These are phyloP conservation scores for Podila epicladia DNA, from an alignment of 192 early-diverging fungal genomes.

Conservation along the genomic window DNA sequence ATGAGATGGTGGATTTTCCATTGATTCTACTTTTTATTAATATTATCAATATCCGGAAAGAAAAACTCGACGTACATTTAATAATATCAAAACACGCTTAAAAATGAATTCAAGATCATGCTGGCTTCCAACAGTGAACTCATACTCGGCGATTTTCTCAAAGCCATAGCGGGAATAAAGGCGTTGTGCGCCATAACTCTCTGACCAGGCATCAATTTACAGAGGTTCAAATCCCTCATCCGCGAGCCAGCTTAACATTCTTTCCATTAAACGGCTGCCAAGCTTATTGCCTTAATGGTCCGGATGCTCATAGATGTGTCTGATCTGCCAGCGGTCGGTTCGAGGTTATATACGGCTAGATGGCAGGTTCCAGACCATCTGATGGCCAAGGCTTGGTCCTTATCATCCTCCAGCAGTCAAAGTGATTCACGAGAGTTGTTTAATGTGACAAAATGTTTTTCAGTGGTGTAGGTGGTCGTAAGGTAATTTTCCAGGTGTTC, in stretches of 20 bases:
- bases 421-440: constrained; percentile 25
- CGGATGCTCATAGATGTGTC: constrained; percentile 31
- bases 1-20: no score
- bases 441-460: constrained; percentile 22
- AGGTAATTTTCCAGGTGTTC: constrained; percentile 27
- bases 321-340: constrained; percentile 36
- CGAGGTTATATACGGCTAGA: constrained; percentile 21
- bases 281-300: constrained; percentile 41
- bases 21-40: no score
- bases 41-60: no score
- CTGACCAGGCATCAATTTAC: constrained; percentile 44
- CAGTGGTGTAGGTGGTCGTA: constrained; percentile 24
- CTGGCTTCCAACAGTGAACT: constrained; percentile 18
- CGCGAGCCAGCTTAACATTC: constrained; percentile 27
- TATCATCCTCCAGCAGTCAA: constrained; percentile 38
- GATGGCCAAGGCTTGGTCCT: constrained; percentile 22
- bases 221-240: constrained; percentile 19
- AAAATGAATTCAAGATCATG: constrained; percentile 43
- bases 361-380: constrained; percentile 39
- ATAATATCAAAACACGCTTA: no score
- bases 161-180: constrained; percentile 31
- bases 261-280: constrained; percentile 15
- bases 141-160: constrained; percentile 17
- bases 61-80: no score
- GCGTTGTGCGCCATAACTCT: constrained; percentile 39